Evolutionary conservation across 1,284 basidiomycete genomes (phyloP).

Genomic region (Naganishia cerealis): DNA sequence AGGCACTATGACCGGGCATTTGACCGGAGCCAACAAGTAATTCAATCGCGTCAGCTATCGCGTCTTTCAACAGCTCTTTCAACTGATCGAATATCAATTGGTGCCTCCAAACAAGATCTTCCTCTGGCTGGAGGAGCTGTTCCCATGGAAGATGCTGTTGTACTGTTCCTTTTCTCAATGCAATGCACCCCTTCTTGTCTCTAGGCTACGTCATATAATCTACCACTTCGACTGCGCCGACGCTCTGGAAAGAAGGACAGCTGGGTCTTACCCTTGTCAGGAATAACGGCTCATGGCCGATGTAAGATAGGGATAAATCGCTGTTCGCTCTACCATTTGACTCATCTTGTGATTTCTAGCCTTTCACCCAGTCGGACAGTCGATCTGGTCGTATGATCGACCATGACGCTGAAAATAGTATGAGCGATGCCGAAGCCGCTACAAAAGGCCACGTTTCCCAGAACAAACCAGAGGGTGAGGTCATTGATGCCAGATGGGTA

Average conservation of each 20-base stretch:
- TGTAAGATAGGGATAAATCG: background rate
- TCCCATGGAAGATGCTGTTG: too few species aligned
- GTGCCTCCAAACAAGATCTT: background rate
- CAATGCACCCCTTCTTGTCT: background rate
- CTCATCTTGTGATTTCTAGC: background rate
- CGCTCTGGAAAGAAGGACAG: background rate
- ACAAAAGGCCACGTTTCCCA: background rate
- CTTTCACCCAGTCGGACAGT: background rate
- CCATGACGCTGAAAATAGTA: background rate
- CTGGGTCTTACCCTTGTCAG: background rate
- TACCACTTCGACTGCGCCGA: background rate
- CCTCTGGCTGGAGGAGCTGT: background rate
- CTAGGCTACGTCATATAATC: background rate
- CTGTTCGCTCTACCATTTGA: background rate
- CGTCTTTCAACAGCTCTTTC: background rate
- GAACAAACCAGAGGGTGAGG: background rate
- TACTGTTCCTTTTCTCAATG: background rate
- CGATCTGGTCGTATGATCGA: background rate
- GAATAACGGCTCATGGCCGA: background rate
- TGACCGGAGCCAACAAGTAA: slow-evolving; percentile 13
- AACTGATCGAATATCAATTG: slow-evolving; percentile 9
- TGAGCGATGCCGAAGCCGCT: background rate
- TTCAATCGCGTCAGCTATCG: slow-evolving; percentile 6
- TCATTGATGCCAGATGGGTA: background rate
- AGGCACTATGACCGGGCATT: background rate